Evolutionary conservation across 441 rosid genomes (phyloP).

Genomic region (Adansonia grandidieri): DNA sequence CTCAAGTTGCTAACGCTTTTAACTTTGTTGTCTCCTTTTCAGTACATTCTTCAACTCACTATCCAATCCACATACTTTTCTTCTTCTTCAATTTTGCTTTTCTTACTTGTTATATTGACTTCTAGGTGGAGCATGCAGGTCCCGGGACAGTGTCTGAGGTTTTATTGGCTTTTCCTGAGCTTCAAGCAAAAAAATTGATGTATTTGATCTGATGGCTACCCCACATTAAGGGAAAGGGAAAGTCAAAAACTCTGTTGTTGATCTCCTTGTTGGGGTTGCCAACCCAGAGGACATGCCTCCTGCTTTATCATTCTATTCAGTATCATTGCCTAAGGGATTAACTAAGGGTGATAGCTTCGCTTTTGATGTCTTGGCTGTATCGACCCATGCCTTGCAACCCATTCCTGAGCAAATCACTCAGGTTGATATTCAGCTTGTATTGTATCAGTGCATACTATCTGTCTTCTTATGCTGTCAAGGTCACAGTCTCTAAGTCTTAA

Average conservation of each 20-base stretch:
- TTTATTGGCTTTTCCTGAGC: conserved; percentile 71
- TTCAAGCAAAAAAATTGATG: conserved; percentile 69
- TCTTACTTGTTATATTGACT: conserved; percentile 12
- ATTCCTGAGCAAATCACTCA: conserved; percentile 91
- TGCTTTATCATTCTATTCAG: conserved; percentile 58
- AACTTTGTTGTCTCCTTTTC: not conserved
- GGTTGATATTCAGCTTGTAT: conserved; percentile 82
- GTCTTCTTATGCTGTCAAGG: conserved; percentile 73
- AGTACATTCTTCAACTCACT: not conserved
- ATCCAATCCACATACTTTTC: not conserved
- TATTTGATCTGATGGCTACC: conserved; percentile 60
- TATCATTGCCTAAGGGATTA: conserved; percentile 62
- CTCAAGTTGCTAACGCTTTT: not conserved
- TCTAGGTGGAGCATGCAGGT: conserved; percentile 78
- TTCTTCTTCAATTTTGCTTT: not conserved
- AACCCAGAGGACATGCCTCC: conserved; percentile 63
- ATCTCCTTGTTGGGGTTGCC: conserved; percentile 51
- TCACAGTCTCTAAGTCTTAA: conserved; percentile 71
- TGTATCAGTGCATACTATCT: conserved; percentile 75
- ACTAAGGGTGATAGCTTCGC: conserved; percentile 61
- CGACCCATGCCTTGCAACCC: conserved; percentile 66
- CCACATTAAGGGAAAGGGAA: conserved; percentile 71
- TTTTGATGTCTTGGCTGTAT: conserved; percentile 61
- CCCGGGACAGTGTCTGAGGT: conserved; percentile 65
- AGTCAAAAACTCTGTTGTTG: conserved; percentile 43